Evolutionary conservation across 768 basidiomycete genomes (phyloP), one percentile per base, ranked within the genome.

Genomic region (Tulasnella sp.): DNA sequence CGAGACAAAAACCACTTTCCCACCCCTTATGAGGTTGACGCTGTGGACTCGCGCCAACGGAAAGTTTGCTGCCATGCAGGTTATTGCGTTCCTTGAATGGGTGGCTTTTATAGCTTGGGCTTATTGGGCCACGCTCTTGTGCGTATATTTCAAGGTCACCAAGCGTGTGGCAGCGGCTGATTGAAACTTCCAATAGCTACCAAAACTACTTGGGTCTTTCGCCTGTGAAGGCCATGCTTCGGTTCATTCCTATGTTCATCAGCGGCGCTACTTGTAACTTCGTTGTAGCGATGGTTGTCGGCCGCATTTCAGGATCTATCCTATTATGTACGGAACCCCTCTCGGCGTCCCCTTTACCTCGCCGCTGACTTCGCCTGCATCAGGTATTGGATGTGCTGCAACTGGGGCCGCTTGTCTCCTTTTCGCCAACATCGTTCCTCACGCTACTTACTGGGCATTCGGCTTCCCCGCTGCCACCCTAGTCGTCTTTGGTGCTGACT

Each of bases 401-500:
- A 94, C 94, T 0, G 87, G 88, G 5, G 75, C 85, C 11, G 92
- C 92, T 0, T 89, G 88, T 81, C 85, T 94, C 12, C 86, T 94
- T 4, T 93, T 94, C 83, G 94, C 94, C 1, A 82, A 93, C 2
- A 93, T 94, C 82, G 82, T 89, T 34, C 89, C 92, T 0, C 81
- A 85, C 0, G 87, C 86, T 11, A 85, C 91, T 1, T 95, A 92
- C 82, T 95, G 94, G 94, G 92, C 92, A 0, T 93, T 88, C 80
- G 91, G 90, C 7, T 95, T 95, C 85, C 93, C 93, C 0, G 89
- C 92, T 0, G 89, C 93, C 0, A 85, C 90, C 58, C 80, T 93
- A 69, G 86, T 89, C 34, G 94, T 94, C 22, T 88, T 94, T 74
- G 94, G 94, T 28, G 93, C 91, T 0, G 94, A 95, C 83, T 93